Evolutionary conservation across 306 rosid species (phyloP), one percentile per base, ranked within the genome.

Genomic region (Trifolium repens): DNA sequence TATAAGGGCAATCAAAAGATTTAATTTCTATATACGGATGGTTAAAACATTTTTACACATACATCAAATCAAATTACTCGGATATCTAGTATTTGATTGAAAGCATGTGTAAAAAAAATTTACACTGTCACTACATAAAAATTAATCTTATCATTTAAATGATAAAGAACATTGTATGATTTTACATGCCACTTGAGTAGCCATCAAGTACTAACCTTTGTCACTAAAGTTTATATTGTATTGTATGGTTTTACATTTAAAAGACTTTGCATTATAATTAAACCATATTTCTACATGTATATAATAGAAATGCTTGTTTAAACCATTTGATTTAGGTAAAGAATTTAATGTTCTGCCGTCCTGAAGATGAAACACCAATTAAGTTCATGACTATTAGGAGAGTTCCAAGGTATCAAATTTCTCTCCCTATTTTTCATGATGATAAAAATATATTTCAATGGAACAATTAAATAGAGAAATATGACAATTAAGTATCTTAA

Each of bases 341-440:
- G 82, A 88, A 87, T 74, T 79, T 92, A 76, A 76, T 90, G 37
- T 84, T 87, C 74, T 83, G 80, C 47, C 85, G 69, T 17, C 91
- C 91, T 13, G 91, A 88, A 78, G 92, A 92, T 63, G 96, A 87
- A 74, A 92, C 80, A 4, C 88, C 92, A 39, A 82, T 92, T 19
- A 90, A 85, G 62, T 46, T 71, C 72, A 40, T 84, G 83, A 86
- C 78, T 9, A 79, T 92, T 34, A 88, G 91, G 54, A 88, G 82
- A 78, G 83, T 90, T 77, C 90, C 88, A 0, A 85, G 96, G 92
- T 90, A 82, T 70, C 81, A 3, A 34, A 67, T 39, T 58, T 17
- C 9, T 68, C 40, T 52, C 67, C 67, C 15, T 66, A 30, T 46
- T 68, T 61, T 75, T 47, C 9, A 12, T 34, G 35, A 55, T 64